A percentile compares a stretch with the other conserved stretches of the same genome.
Conservation (phyloP, 108 stramenopile genomes). For the Stephanodiscus triporus region DNA sequence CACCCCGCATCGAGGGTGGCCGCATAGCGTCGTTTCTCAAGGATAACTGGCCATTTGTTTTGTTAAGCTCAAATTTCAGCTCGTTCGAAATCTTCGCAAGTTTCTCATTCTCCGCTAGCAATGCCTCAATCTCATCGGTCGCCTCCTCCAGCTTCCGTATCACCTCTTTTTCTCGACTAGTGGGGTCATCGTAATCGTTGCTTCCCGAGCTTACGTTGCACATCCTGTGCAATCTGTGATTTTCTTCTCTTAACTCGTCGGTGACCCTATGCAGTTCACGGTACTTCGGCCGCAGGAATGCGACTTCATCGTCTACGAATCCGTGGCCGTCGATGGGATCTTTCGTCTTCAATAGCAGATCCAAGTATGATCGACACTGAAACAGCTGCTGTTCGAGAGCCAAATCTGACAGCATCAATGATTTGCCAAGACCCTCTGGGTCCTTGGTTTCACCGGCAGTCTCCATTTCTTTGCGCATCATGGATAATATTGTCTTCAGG, state of each 20-base stretch:
- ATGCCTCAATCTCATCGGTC: slow-evolving; percentile 32
- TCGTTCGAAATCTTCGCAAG: slow-evolving; percentile 24
- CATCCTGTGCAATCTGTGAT: slow-evolving; percentile 5
- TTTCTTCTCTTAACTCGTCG: slow-evolving; percentile 30
- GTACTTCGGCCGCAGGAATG: slow-evolving; percentile 30
- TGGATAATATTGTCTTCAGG: slow-evolving; percentile 36
- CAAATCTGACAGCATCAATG: not conserved
- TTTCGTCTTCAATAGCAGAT: slow-evolving; percentile 29
- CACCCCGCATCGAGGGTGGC: not conserved
- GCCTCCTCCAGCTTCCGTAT: slow-evolving; percentile 45
- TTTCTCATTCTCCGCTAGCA: slow-evolving; percentile 28
- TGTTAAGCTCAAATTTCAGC: slow-evolving; percentile 24
- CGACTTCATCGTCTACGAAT: slow-evolving; percentile 15
- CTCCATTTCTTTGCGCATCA: slow-evolving; percentile 47
- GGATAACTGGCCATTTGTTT: not conserved
- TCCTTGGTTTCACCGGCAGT: slow-evolving; percentile 12
- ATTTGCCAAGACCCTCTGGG: not conserved
- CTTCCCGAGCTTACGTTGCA: not conserved
- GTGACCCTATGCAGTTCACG: slow-evolving; percentile 18
- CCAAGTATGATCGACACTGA: slow-evolving; percentile 37
- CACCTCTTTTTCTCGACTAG: slow-evolving; percentile 29
- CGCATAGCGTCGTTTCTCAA: not conserved
- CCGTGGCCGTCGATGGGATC: not conserved
- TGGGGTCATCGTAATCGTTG: slow-evolving; percentile 3
- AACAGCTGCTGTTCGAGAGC: slow-evolving; percentile 28